These are phyloP conservation scores for Skeletonema grethae DNA, from an alignment of 108 stramenopile genomes.

Conservation along the genomic window DNA sequence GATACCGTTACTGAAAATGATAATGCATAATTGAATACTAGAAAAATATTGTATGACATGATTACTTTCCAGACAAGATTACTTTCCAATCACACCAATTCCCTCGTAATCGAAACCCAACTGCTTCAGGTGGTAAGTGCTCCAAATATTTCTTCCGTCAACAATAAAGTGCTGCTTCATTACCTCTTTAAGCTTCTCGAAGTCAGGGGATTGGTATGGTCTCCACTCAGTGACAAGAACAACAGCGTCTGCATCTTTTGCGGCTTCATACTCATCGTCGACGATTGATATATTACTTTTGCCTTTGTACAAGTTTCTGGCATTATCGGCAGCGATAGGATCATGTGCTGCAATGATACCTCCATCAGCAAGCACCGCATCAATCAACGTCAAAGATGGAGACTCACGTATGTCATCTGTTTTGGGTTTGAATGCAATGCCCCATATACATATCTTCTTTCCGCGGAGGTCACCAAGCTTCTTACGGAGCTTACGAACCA, in stretches of 20 bases:
- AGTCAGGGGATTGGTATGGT: slow-evolving; percentile 17
- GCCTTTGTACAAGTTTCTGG: slow-evolving; percentile 11
- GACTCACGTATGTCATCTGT: slow-evolving; percentile 23
- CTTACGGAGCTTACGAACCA: slow-evolving; percentile 18
- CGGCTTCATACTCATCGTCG: slow-evolving; percentile 21
- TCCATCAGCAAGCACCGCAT: slow-evolving; percentile 16
- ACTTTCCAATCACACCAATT: slow-evolving; percentile 16
- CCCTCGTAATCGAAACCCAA: slow-evolving; percentile 20
- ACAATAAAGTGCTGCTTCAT: background rate
- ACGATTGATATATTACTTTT: background rate
- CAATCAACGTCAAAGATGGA: slow-evolving; percentile 15
- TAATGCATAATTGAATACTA: background rate
- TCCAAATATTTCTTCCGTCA: slow-evolving; percentile 18
- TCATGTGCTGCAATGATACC: slow-evolving; percentile 5
- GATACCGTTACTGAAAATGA: background rate
- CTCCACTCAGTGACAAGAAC: slow-evolving; percentile 21
- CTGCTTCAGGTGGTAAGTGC: slow-evolving; percentile 9
- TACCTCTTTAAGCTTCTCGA: slow-evolving; percentile 9
- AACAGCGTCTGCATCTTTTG: slow-evolving; percentile 14
- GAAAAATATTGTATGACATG: background rate
- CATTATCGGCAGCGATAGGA: slow-evolving; percentile 18
- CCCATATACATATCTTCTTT: slow-evolving; percentile 8
- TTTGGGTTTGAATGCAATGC: slow-evolving; percentile 19
- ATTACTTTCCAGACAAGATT: slow-evolving; percentile 6
- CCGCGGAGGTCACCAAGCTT: slow-evolving; percentile 16